Evolutionary conservation across 352 stramenopile species (phyloP).

Genomic region (Globisporangium carolinianum): DNA sequence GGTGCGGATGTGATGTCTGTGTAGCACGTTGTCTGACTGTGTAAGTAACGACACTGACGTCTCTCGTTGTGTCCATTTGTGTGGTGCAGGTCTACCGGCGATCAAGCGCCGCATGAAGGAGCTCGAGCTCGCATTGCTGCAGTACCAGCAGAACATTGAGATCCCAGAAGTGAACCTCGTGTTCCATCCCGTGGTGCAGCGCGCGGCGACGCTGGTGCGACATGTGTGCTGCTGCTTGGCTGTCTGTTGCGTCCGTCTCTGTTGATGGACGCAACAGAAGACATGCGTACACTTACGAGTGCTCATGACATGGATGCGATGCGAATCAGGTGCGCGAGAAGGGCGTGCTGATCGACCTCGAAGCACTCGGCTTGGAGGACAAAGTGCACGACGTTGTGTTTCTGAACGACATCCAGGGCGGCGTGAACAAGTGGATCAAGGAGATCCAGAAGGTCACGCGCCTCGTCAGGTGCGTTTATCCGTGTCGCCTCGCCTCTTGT

Average conservation of each 20-base stretch:
- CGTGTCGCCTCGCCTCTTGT: neutral
- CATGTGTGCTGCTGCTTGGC: neutral
- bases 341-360: conserved; percentile 71
- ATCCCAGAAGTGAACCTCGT: conserved; percentile 90
- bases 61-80: conserved; percentile 14
- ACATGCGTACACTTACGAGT: neutral
- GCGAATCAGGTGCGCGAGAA: conserved; percentile 50
- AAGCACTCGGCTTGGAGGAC: conserved; percentile 72
- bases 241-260: neutral
- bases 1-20: conserved; percentile 6
- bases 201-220: conserved; percentile 50
- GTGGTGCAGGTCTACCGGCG: conserved; percentile 42
- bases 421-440: conserved; percentile 93
- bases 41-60: neutral
- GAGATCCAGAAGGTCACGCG: conserved; percentile 93
- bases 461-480: conserved; percentile 49
- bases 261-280: too few relatives aligned
- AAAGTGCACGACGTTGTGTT: conserved; percentile 81
- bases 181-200: conserved; percentile 84
- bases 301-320: neutral
- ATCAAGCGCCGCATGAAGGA: conserved; percentile 91
- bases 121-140: conserved; percentile 89
- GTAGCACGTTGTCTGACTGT: too few relatives aligned
- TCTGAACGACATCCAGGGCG: conserved; percentile 81
- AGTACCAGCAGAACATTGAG: conserved; percentile 93